phyloP scores from a whole-genome alignment of 2,329 filamentous ascomycete genomes.

The Fusarium floridanum region DNA sequence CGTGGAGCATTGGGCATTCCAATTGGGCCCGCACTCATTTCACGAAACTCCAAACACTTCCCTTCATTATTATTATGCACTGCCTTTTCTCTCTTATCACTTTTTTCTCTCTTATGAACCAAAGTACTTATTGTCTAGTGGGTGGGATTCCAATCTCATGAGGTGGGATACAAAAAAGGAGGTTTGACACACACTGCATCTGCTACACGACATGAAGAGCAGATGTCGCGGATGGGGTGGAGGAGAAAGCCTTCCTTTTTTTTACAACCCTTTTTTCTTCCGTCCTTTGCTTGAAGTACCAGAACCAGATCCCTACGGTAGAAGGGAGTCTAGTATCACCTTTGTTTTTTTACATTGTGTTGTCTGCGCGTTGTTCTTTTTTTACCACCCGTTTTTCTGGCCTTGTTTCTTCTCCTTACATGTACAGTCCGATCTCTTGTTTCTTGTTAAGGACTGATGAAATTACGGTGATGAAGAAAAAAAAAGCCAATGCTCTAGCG shows the following conservation, averaged over 20 bases:
- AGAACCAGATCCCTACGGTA: conserved; percentile 21
- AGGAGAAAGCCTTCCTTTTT: conserved; percentile 14
- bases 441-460: conserved; percentile 45
- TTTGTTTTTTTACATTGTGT: conserved; percentile 22
- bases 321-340: conserved; percentile 21
- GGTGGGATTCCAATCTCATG: conserved; percentile 37
- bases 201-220: conserved; percentile 47
- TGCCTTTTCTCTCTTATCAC: conserved; percentile 24
- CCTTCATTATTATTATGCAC: conserved; percentile 33
- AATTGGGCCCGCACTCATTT: conserved; percentile 38
- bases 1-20: conserved; percentile 27
- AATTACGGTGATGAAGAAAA: conserved; percentile 45
- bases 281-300: conserved; percentile 42
- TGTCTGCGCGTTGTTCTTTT: conserved; percentile 20
- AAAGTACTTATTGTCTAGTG: conserved; percentile 46
- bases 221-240: conserved; percentile 34
- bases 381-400: conserved; percentile 33
- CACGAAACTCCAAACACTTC: conserved; percentile 31
- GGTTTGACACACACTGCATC: conserved; percentile 40
- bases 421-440: conserved; percentile 40
- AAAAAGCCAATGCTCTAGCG: conserved; percentile 31
- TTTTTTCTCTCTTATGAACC: conserved; percentile 35
- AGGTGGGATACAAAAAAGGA: conserved; percentile 30
- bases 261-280: conserved; percentile 23
- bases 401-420: conserved; percentile 30